Base-by-base conservation (phyloP, 2,329 filamentous ascomycete species). In the Penicillium freii region DNA sequence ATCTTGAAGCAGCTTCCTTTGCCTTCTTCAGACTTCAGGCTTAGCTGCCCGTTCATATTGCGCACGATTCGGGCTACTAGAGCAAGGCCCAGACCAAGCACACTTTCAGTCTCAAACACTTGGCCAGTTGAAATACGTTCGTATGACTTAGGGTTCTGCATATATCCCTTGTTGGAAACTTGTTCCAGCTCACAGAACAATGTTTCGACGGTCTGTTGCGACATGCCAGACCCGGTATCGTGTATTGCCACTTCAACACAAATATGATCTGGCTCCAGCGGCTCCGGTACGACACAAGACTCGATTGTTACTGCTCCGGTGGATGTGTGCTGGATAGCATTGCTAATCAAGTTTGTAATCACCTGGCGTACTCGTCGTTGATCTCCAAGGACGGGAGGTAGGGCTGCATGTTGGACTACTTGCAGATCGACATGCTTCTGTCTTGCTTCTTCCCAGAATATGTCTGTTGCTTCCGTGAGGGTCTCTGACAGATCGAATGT, bases 1-100 rank as follows among this genome's bases (percentile, higher is more conserved):
- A 96, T 84, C 23, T 91, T 85, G 62, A 96, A 95, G 54, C 88
- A 83, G 15, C 91, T 92, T 0, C 92, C 91, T 64, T 87, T 88
- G 2, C 88, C 88, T 70, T 88, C 82, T 65, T 93, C 90, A 0
- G 91, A 95, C 66, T 92, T 94, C 2, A 96, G 74, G 5, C 91
- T 85, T 38, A 96, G 73, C 67, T 95, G 91, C 0, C 91, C 92
- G 60, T 93, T 87, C 90, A 95, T 94, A 66, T 92, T 96, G 17
- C 87, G 84, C 23, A 96, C 81, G 31, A 91, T 90, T 42, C 92
- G 84, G 15, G 90, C 89, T 23, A 96, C 91, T 8, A 95, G 81
- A 0, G 91, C 91, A 8, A 96, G 80, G 0, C 91, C 92, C 7
- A 96, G 82, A 0, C 92, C 92, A 1, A 95, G 75, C 0, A 85